Evolutionary conservation across 257 asterid species (phyloP).

Genomic region (Thymus quinquecostatus): DNA sequence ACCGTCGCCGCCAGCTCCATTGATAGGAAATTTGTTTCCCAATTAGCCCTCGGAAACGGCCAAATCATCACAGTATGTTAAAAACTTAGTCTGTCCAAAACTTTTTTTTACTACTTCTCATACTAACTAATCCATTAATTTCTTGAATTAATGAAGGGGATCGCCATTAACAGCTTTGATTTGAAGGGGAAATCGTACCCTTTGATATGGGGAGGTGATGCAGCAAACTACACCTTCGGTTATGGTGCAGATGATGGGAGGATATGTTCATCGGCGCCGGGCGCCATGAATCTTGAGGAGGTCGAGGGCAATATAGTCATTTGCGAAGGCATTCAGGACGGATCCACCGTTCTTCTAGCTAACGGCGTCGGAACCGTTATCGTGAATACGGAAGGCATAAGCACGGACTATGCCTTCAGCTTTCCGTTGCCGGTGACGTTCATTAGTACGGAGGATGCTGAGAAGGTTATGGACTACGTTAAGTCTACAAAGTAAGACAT

Average conservation of each 20-base stretch:
- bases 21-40: constrained; percentile 41
- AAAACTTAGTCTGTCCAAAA: neutral
- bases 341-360: constrained; percentile 33
- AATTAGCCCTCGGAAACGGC: constrained; percentile 43
- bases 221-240: constrained; percentile 39
- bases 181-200: constrained; percentile 42
- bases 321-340: constrained; percentile 32
- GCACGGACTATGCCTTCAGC: constrained; percentile 29
- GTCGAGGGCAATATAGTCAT: constrained; percentile 36
- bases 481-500: constrained; percentile 29
- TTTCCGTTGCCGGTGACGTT: constrained; percentile 39
- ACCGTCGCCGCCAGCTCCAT: constrained; percentile 54
- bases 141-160: constrained; percentile 40
- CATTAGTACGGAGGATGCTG: constrained; percentile 27
- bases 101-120: neutral
- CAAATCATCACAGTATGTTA: constrained; percentile 36
- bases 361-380: constrained; percentile 32
- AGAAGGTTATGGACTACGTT: constrained; percentile 37
- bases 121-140: neutral
- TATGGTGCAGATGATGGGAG: constrained; percentile 25
- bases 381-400: neutral
- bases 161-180: constrained; percentile 49
- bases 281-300: constrained; percentile 23
- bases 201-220: constrained; percentile 59
- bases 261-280: neutral